These are phyloP conservation scores for Oenanthe javanica DNA, from an alignment of 140 eudicot genomes.

Conservation along the genomic window DNA sequence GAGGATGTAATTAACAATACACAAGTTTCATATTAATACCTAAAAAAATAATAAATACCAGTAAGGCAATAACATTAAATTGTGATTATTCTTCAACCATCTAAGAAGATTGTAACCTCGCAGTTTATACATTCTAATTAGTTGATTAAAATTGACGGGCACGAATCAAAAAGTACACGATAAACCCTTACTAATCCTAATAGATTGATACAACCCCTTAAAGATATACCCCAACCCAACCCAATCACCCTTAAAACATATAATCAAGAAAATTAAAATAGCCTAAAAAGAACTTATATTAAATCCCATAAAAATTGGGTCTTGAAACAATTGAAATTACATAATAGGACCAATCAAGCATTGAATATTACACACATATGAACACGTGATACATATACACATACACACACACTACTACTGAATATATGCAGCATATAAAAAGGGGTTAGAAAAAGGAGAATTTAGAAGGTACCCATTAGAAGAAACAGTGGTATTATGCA, in stretches of 20 bases:
- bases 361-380: background rate
- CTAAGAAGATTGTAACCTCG: background rate
- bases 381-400: background rate
- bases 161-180: background rate
- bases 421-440: background rate
- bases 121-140: background rate
- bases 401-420: background rate
- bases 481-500: slow-evolving; percentile 12
- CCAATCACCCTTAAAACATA: background rate
- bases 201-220: background rate
- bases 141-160: too few relatives aligned
- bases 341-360: background rate
- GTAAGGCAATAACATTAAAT: background rate
- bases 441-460: background rate
- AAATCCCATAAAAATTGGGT: background rate
- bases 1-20: background rate
- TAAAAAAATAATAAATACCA: too few relatives aligned
- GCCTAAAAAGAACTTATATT: background rate
- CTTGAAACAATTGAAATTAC: too few relatives aligned
- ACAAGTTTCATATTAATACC: too few relatives aligned
- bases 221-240: background rate
- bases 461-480: slow-evolving; percentile 33
- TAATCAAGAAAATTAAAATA: background rate
- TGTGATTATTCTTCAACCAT: background rate
- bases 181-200: background rate